Conservation (phyloP, 345 rosid genomes). For the Gossypium stocksii region DNA sequence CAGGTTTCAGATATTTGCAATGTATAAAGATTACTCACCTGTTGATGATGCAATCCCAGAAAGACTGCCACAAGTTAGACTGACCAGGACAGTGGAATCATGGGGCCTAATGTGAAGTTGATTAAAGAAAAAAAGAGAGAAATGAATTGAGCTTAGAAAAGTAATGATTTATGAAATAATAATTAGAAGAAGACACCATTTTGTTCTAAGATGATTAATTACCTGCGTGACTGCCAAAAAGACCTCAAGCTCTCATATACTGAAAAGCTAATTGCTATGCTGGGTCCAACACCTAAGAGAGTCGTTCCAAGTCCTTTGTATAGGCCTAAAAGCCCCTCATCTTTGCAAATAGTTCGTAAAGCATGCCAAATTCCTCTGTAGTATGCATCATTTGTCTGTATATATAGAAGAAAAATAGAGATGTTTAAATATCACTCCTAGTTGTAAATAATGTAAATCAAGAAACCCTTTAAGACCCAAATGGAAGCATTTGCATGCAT, state of each 20-base stretch:
- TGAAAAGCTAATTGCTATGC: slow-evolving; percentile 85
- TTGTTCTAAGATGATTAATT: slow-evolving; percentile 9
- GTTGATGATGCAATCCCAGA: slow-evolving; percentile 98
- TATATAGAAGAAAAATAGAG: slow-evolving; percentile 8
- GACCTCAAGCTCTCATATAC: slow-evolving; percentile 83
- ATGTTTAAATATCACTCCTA: background rate
- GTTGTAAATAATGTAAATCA: too few relatives aligned
- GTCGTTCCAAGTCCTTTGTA: slow-evolving; percentile 96
- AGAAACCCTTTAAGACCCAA: too few relatives aligned
- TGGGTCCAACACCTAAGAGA: slow-evolving; percentile 90
- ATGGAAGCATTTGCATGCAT: background rate
- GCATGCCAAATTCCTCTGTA: slow-evolving; percentile 84
- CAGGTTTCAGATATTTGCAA: background rate
- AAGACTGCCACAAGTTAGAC: slow-evolving; percentile 94
- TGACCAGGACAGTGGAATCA: slow-evolving; percentile 61
- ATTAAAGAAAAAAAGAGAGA: background rate
- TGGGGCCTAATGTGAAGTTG: slow-evolving; percentile 48
- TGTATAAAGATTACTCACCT: slow-evolving; percentile 41
- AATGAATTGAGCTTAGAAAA: background rate
- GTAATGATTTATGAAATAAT: background rate
- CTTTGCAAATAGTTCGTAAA: slow-evolving; percentile 58
- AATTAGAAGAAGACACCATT: background rate
- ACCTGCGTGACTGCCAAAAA: slow-evolving; percentile 77
- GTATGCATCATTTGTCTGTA: slow-evolving; percentile 72
- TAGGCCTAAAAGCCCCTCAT: slow-evolving; percentile 80